Base-by-base conservation (phyloP, 495 filamentous ascomycete genomes). In the Physcia stellaris region DNA sequence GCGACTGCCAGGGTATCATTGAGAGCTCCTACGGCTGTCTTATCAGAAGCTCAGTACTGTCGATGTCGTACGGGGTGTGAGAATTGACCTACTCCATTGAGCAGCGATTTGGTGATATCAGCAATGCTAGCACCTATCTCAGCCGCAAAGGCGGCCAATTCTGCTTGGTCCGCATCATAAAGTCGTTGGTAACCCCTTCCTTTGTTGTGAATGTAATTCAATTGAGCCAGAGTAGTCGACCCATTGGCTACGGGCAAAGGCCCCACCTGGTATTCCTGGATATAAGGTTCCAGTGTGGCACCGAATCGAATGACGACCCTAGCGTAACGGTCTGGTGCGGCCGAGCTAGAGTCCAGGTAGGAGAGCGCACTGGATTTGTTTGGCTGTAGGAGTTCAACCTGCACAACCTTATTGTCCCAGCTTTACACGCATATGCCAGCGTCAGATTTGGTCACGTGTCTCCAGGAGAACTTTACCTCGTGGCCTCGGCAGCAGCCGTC, bases 301-400 rank as follows among this genome's bases (percentile, higher is more conserved):
- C 58, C 50, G 45, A 58, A 50, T 36, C 56, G 49, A 13, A 73
- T 44, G 5, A 59, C 47, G 16, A 62, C 66, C 35, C 63, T 65
- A 15, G 67, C 68, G 43, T 65, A 71, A 43, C 62, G 53, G 11
- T 47, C 47, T 10, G 68, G 69, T 5, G 55, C 43, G 3, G 50
- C 34, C 9, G 41, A 54, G 33, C 40, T 42, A 24, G 53, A 52
- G 39, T 68, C 57, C 7, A 73, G 42, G 45, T 60, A 75, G 2
- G 49, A 35, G 17, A 68, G 39, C 16, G 57, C 62, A 49, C 64
- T 64, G 1, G 67, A 64, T 48, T 73, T 75, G 52, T 73, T 73
- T 11, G 69, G 68, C 37, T 52, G 49, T 40, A 71, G 49, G 11
- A 64, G 46, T 38, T 75, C 70, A 13, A 43, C 19, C 7, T 39